Percentiles rank a stretch among this genome's conserved stretches.
These are phyloP conservation scores for Amyloporia xantha DNA, from an alignment of 768 basidiomycete species.

Conservation along the genomic window DNA sequence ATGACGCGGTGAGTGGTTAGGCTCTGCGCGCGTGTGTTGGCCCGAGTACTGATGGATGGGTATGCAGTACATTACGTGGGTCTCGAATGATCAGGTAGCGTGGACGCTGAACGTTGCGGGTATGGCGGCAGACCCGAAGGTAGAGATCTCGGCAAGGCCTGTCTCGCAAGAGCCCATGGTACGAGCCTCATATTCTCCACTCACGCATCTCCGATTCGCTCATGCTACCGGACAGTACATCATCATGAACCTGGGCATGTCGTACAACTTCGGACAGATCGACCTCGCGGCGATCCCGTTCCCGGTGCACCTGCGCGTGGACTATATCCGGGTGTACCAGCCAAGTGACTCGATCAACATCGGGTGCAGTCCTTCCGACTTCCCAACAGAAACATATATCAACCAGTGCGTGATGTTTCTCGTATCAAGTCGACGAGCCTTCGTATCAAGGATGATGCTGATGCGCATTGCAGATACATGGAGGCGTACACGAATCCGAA, in stretches of 20 bases:
- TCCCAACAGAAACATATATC: slow-evolving; percentile 82
- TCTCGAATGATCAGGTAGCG: slow-evolving; percentile 54
- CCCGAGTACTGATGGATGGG: slow-evolving; percentile 8
- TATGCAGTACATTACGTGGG: slow-evolving; percentile 78
- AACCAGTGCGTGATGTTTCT: slow-evolving; percentile 45
- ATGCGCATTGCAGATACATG: slow-evolving; percentile 38
- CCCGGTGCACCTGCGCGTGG: slow-evolving; percentile 68
- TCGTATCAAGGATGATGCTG: too few relatives aligned
- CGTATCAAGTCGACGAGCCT: too few relatives aligned
- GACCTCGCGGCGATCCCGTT: slow-evolving; percentile 67
- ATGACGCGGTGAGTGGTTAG: slow-evolving; percentile 43
- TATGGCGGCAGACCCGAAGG: slow-evolving; percentile 52
- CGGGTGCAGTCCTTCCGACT: slow-evolving; percentile 76
- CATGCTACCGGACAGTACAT: slow-evolving; percentile 48
- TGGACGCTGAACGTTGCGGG: slow-evolving; percentile 76
- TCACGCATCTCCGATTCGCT: not conserved
- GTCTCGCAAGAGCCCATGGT: slow-evolving; percentile 87
- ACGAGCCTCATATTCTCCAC: slow-evolving; percentile 14
- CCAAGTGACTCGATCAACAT: slow-evolving; percentile 60
- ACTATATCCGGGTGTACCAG: slow-evolving; percentile 92
- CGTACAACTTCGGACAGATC: slow-evolving; percentile 68
- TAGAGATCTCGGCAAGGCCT: slow-evolving; percentile 58
- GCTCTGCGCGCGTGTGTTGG: not conserved
- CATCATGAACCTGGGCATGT: slow-evolving; percentile 82
- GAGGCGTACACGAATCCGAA: slow-evolving; percentile 82